Conservation (phyloP, 2,329 filamentous ascomycete species). For the Gnomoniopsis sp. region DNA sequence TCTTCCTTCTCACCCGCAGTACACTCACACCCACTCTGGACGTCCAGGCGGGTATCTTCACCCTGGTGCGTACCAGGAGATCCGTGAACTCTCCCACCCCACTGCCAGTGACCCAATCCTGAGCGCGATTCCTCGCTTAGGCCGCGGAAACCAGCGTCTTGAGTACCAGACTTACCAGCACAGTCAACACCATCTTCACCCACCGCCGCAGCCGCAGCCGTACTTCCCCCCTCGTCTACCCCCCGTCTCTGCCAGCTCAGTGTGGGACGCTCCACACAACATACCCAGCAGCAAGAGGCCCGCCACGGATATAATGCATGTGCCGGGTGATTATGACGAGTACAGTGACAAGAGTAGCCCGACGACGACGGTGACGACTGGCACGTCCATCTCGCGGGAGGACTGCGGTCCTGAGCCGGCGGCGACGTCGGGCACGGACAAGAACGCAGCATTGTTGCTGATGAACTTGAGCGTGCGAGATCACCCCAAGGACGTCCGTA, state of each 20-base stretch:
- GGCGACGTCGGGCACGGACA: conserved; percentile 32
- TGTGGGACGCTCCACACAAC: neutral
- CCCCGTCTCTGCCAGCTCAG: neutral
- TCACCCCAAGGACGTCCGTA: conserved; percentile 16
- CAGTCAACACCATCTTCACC: conserved; percentile 4
- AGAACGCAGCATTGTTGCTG: conserved; percentile 44
- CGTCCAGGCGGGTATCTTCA: conserved; percentile 15
- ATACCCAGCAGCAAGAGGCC: conserved; percentile 9
- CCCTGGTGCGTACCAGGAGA: conserved; percentile 13
- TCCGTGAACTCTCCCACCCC: conserved; percentile 12
- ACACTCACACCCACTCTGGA: conserved; percentile 1
- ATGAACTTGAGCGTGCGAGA: conserved; percentile 45
- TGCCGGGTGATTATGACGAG: conserved; percentile 22
- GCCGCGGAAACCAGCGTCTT: neutral
- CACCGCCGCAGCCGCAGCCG: neutral
- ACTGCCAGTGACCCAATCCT: conserved; percentile 35
- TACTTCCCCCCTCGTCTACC: conserved; percentile 5
- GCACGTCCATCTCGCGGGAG: conserved; percentile 3
- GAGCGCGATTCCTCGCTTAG: conserved; percentile 41
- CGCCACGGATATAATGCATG: conserved; percentile 20
- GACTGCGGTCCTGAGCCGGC: conserved; percentile 15
- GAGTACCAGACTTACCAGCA: conserved; percentile 12
- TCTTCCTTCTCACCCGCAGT: conserved; percentile 3
- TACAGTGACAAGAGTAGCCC: conserved; percentile 21
- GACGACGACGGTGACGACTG: conserved; percentile 11